phyloP scores from a whole-genome alignment of 768 basidiomycete species.

The Tulasnella calospora region DNA sequence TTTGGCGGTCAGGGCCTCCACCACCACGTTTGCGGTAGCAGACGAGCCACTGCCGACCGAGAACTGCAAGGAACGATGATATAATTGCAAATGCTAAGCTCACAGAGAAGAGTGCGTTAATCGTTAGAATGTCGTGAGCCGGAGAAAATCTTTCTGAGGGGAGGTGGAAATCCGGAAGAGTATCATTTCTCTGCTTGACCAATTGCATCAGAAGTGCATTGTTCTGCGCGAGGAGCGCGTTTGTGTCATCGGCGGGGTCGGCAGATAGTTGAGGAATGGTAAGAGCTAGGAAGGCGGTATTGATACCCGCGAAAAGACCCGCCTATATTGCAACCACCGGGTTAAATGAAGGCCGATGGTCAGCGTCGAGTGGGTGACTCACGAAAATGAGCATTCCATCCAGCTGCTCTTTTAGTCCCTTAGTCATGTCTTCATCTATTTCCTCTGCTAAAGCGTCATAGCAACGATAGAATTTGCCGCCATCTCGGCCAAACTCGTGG shows the following conservation, averaged over 20 bases:
- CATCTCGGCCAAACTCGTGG: background rate
- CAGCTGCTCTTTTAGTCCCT: background rate
- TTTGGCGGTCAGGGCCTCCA: background rate
- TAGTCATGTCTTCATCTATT: background rate
- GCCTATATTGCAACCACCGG: background rate
- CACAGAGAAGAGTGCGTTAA: background rate
- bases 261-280: background rate
- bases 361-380: background rate
- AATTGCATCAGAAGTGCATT: background rate
- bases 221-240: background rate
- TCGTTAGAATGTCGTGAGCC: background rate
- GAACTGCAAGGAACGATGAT: background rate
- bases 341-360: background rate
- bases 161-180: background rate
- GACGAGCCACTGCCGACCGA: background rate
- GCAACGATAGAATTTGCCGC: background rate
- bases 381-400: background rate
- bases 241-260: background rate
- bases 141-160: background rate
- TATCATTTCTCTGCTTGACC: background rate
- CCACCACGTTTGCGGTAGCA: background rate
- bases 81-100: background rate
- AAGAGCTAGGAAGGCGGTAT: background rate
- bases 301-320: background rate
- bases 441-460: background rate